Evolutionary conservation across 192 early-diverging fungal genomes (phyloP), one percentile per base, ranked within the genome.

Genomic region (Funneliformis mosseae): DNA sequence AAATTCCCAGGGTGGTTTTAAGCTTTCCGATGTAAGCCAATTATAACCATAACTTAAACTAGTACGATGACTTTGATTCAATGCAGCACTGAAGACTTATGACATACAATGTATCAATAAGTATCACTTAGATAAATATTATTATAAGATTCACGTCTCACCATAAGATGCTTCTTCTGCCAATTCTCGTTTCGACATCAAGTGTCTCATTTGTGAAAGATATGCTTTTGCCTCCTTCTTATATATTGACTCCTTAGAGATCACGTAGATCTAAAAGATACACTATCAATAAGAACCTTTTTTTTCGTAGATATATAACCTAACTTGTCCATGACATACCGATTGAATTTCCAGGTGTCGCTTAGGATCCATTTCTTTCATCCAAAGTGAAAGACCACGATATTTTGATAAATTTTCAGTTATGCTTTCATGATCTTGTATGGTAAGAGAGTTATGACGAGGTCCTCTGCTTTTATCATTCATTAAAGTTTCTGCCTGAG

Each of bases 341-440:
- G 88, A 91, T 67, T 94, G 93, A 7, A 94, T 79, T 75, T 95
- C 94, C 71, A 89, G 89, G 82, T 93, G 91, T 25, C 90, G 86
- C 38, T 88, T 84, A 33, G 93, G 85, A 48, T 94, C 92, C 81
- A 94, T 89, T 69, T 94, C 91, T 75, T 91, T 89, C 71, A 93
- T 85, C 94, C 94, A 95, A 21, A 92, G 74, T 46, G 89, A 88
- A 48, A 94, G 83, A 3, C 91, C 92, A 14, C 88, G 90, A 66
- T 92, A 95, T 74, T 87, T 88, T 62, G 91, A 85, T 69, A 94
- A 82, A 45, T 85, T 81, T 72, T 91, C 89, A 82, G 92, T 91
- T 18, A 93, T 88, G 1, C 85, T 77, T 25, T 92, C 90, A 25
- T 92, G 93, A 16, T 83, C 81, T 70, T 88, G 82, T 12, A 85